Evolutionary conservation across 75 land plant species (phyloP).

Genomic region (Adiantum capillusveneris): DNA sequence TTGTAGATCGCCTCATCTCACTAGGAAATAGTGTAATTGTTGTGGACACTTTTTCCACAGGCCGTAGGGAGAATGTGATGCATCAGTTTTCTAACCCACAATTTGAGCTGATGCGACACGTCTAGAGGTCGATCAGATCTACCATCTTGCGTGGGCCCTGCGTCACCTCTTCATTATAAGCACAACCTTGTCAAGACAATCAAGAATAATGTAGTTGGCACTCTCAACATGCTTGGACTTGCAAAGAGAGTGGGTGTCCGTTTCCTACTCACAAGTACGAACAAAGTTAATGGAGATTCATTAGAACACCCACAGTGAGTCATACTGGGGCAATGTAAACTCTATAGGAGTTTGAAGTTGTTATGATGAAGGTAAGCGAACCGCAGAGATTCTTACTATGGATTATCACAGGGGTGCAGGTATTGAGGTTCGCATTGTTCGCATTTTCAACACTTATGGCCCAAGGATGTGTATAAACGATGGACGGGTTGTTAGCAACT

Average conservation of each 20-base stretch:
- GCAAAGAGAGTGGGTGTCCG: slow-evolving; percentile 81
- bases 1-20: slow-evolving; percentile 80
- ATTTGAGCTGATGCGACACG: slow-evolving; percentile 91
- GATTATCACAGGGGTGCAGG: too few species aligned
- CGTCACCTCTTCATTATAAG: slow-evolving; percentile 98
- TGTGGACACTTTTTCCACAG: slow-evolving; percentile 95
- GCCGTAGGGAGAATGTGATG: slow-evolving; percentile 91
- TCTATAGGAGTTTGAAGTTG: too few species aligned
- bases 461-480: too few species aligned
- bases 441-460: too few species aligned
- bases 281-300: slow-evolving; percentile 88
- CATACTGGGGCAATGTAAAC: slow-evolving; percentile 92
- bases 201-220: slow-evolving; percentile 91
- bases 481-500: too few species aligned
- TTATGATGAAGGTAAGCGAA: too few species aligned
- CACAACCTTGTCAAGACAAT: slow-evolving; percentile 96
- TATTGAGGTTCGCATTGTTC: too few species aligned
- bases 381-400: too few species aligned
- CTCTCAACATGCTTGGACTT: slow-evolving; percentile 75
- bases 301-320: slow-evolving; percentile 82
- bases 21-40: slow-evolving; percentile 95
- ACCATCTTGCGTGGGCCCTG: slow-evolving; percentile 97
- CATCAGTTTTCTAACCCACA: slow-evolving; percentile 88
- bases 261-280: slow-evolving; percentile 73
- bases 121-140: slow-evolving; percentile 96